Evolutionary conservation across 108 stramenopile genomes (phyloP), one percentile per base, ranked within the genome.

Genomic region (Epithemia pelagica): DNA sequence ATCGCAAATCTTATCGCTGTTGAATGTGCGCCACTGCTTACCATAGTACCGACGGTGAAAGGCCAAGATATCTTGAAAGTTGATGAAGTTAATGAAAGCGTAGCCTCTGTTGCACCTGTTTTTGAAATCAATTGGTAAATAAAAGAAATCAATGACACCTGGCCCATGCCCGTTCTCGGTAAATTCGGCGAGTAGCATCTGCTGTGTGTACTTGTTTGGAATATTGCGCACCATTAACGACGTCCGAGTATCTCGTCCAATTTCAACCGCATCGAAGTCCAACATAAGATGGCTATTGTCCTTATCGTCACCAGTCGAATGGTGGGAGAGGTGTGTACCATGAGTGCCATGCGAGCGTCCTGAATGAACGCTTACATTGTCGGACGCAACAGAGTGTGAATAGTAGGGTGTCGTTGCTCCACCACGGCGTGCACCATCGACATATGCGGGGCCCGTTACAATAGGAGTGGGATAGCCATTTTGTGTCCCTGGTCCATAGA

Each of bases 151-250:
- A 72, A 96, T 94, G 52, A 90, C 87, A 27, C 91, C 93, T 0
- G 92, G 82, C 20, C 97, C 96, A 68, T 91, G 91, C 22, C 89
- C 94, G 61, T 85, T 85, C 27, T 82, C 87, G 10, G 79, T 78
- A 59, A 98, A 95, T 83, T 99, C 98, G 19, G 86, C 67, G 22
- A 99, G 72, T 20, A 99, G 76, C 96, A 98, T 97, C 68, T 95
- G 77, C 74, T 99, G 98, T 2, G 96, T 97, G 75, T 99, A 99
- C 76, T 99, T 99, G 89, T 99, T 99, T 27, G 98, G 98, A 62
- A 99, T 98, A 71, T 99, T 99, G 57, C 97, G 88, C 29, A 99
- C 92, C 98, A 99, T 99, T 56, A 99, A 77, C 19, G 98, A 97
- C 22, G 98, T 96, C 61, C 98, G 80, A n/a, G 75, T 71, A 76